phyloP scores from a whole-genome alignment of 2,329 filamentous ascomycete species.

The Esteya vermicola region DNA sequence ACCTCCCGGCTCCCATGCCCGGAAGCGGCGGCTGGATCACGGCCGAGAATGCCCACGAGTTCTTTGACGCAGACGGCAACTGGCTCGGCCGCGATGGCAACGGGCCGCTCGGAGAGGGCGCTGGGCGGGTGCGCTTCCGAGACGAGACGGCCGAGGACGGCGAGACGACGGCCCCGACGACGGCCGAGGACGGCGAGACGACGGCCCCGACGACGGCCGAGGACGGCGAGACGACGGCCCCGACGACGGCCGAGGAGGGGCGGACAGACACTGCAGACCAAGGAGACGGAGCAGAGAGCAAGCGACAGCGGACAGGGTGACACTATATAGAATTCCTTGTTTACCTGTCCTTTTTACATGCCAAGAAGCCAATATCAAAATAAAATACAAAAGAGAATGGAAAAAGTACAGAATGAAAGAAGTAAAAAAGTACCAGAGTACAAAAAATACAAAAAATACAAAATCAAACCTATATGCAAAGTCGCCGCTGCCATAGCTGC shows the following conservation, averaged over 20 bases:
- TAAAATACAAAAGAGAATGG: no score
- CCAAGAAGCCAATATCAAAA: no score
- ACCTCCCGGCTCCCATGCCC: slow-evolving; percentile 52
- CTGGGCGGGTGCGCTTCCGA: slow-evolving; percentile 38
- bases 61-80: slow-evolving; percentile 68
- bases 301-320: slow-evolving; percentile 31
- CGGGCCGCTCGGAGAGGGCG: slow-evolving; percentile 45
- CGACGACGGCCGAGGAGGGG: no score
- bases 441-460: not conserved
- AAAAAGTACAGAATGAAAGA: no score
- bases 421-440: not conserved
- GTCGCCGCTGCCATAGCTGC: no score
- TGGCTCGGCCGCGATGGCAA: slow-evolving; percentile 46
- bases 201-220: not conserved
- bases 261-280: slow-evolving; percentile 14
- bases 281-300: slow-evolving; percentile 27
- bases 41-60: slow-evolving; percentile 77
- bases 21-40: slow-evolving; percentile 79
- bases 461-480: no score
- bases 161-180: slow-evolving; percentile 12
- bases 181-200: not conserved
- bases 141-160: slow-evolving; percentile 34
- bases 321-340: no score
- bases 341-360: no score
- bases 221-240: not conserved